phyloP scores from a whole-genome alignment of 352 stramenopile genomes.

The Globisporangium uncinulatum region DNA sequence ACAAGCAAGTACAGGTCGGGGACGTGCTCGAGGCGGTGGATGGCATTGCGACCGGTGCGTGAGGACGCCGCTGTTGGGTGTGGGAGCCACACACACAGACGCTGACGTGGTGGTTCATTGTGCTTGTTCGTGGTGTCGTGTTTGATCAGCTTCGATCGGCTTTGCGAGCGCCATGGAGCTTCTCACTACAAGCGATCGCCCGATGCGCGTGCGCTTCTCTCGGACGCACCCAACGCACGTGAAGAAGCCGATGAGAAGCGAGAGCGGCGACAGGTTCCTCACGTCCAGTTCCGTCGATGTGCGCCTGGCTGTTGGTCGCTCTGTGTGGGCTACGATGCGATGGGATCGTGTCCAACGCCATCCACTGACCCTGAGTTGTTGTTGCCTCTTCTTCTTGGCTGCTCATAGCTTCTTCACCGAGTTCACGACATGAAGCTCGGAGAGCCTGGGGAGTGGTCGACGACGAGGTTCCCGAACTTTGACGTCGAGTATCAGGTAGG shows the following conservation, averaged over 20 bases:
- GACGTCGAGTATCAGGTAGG: conserved; percentile 68
- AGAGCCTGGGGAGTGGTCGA: conserved; percentile 60
- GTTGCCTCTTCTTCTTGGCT: background rate
- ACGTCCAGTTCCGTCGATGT: conserved; percentile 37
- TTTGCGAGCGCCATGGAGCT: conserved; percentile 52
- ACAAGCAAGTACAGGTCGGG: conserved; percentile 37
- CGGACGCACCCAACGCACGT: conserved; percentile 16
- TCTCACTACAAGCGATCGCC: conserved; percentile 43
- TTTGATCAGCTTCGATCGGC: conserved; percentile 41
- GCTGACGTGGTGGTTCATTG: background rate
- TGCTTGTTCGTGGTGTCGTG: background rate
- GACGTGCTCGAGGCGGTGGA: conserved; percentile 73
- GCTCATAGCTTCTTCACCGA: conserved; percentile 57
- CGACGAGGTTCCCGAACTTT: conserved; percentile 47
- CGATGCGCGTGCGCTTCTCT: conserved; percentile 63
- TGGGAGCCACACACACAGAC: background rate
- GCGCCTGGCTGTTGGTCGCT: conserved; percentile 4
- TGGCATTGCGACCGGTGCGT: conserved; percentile 54
- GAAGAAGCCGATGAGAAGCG: conserved; percentile 4
- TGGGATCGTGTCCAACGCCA: no score
- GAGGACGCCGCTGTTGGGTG: background rate
- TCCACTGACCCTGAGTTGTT: background rate
- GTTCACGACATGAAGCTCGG: conserved; percentile 57
- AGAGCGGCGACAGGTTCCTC: conserved; percentile 7
- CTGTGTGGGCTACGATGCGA: background rate